Conservation (phyloP, 805 yeast genomes). For the Ogataea ramenticola region DNA sequence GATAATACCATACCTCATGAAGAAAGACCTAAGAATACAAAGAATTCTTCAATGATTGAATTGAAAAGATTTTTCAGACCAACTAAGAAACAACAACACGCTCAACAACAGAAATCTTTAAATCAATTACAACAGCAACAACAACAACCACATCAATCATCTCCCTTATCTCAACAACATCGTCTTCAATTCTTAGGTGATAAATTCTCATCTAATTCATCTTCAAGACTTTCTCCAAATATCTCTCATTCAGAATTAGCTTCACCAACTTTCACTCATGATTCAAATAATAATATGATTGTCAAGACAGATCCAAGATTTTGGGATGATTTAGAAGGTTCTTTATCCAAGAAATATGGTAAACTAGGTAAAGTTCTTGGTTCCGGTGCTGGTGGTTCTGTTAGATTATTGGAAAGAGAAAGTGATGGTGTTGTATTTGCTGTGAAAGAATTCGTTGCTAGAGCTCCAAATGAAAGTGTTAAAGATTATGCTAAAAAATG, state of each 20-base stretch:
- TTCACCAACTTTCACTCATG: conserved; percentile 31
- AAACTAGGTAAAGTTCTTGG: conserved; percentile 70
- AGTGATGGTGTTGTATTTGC: conserved; percentile 70
- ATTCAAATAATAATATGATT: conserved; percentile 32
- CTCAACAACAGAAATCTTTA: conserved; percentile 13
- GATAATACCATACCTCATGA: too few relatives aligned
- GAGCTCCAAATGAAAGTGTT: conserved; percentile 60
- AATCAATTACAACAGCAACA: too few relatives aligned
- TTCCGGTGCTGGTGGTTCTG: conserved; percentile 86
- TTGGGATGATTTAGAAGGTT: conserved; percentile 45
- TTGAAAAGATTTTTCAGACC: conserved; percentile 69
- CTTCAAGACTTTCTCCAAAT: conserved; percentile 10
- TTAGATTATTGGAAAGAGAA: conserved; percentile 61
- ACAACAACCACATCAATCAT: too few relatives aligned
- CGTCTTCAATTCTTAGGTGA: background rate
- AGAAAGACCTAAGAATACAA: background rate
- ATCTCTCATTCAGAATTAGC: conserved; percentile 15
- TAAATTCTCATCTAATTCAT: conserved; percentile 5
- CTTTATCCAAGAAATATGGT: conserved; percentile 56
- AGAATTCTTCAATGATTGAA: conserved; percentile 52
- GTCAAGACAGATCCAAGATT: conserved; percentile 29
- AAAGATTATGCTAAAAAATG: conserved; percentile 81
- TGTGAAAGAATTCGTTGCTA: conserved; percentile 73
- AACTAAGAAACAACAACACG: conserved; percentile 20
- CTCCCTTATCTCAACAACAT: conserved; percentile 14